Conservation (phyloP, 257 asterid species). For the Cynanchum wilfordii region DNA sequence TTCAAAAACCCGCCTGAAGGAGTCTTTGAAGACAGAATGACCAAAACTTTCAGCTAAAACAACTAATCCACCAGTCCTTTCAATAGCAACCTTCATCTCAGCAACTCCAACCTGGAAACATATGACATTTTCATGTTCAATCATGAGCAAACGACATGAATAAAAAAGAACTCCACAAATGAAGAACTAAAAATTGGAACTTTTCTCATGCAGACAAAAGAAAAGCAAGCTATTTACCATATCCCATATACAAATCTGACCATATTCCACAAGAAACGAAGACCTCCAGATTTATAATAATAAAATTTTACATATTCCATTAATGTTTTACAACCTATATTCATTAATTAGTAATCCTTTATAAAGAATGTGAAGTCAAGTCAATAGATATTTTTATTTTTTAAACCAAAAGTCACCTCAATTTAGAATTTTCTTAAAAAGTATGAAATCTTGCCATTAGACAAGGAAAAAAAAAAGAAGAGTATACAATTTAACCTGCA, state of each 20-base stretch:
- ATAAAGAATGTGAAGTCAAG: too few species aligned
- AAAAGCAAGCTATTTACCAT: neutral
- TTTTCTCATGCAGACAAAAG: neutral
- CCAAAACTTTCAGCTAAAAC: slow-evolving; percentile 97
- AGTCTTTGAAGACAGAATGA: slow-evolving; percentile 94
- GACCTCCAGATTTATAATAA: neutral
- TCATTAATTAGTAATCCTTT: too few species aligned
- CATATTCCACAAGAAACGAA: neutral
- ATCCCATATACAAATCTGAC: neutral
- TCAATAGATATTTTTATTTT: too few species aligned
- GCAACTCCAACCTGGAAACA: slow-evolving; percentile 88
- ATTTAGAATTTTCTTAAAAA: too few species aligned
- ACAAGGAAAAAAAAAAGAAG: too few species aligned
- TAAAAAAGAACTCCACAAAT: neutral
- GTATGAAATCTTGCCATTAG: too few species aligned
- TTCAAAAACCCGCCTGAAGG: slow-evolving; percentile 78
- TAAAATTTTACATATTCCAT: neutral
- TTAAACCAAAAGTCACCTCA: too few species aligned
- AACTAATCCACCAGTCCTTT: slow-evolving; percentile 92
- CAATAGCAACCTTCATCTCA: slow-evolving; percentile 97
- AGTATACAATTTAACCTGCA: too few species aligned
- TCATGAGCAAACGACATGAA: neutral
- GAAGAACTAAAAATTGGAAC: neutral
- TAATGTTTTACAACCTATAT: too few species aligned
- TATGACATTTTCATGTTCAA: neutral